phyloP scores from a whole-genome alignment of 371 early-diverging fungal species.

The Apophysomyces variabilis region DNA sequence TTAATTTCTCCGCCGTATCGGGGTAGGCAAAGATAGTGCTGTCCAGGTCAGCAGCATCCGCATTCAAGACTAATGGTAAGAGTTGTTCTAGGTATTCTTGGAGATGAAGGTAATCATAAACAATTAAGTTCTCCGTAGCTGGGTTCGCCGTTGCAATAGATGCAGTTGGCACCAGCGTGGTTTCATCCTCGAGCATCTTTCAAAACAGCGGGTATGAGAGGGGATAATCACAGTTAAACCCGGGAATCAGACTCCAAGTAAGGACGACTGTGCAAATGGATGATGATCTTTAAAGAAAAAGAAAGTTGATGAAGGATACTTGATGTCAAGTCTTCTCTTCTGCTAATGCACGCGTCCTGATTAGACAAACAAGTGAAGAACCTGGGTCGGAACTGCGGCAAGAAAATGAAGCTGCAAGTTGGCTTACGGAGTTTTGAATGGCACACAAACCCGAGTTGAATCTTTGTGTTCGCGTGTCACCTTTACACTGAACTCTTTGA shows the following conservation, averaged over 20 bases:
- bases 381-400: background rate
- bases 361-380: background rate
- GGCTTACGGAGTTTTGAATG: no score
- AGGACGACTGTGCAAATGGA: conserved; percentile 1
- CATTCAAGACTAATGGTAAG: conserved; percentile 76
- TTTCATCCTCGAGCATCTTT: conserved; percentile 37
- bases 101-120: conserved; percentile 64
- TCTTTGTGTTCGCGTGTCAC: no score
- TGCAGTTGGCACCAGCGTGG: conserved; percentile 24
- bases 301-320: background rate
- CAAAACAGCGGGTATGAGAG: conserved; percentile 4
- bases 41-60: conserved; percentile 63
- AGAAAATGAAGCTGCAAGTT: background rate
- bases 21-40: conserved; percentile 66
- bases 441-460: no score
- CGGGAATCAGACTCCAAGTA: conserved; percentile 7
- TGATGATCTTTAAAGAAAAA: background rate
- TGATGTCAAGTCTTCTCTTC: background rate
- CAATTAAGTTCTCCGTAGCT: conserved; percentile 28
- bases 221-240: conserved; percentile 8
- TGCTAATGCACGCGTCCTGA: conserved; percentile 7
- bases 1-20: conserved; percentile 76
- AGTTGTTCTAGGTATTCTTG: conserved; percentile 75
- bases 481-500: no score
- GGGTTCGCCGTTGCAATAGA: conserved; percentile 25